A percentile compares a stretch with the other conserved stretches of the same genome.
Evolutionary conservation across 805 yeast species (phyloP).

Genomic region (Ogataea corticis): DNA sequence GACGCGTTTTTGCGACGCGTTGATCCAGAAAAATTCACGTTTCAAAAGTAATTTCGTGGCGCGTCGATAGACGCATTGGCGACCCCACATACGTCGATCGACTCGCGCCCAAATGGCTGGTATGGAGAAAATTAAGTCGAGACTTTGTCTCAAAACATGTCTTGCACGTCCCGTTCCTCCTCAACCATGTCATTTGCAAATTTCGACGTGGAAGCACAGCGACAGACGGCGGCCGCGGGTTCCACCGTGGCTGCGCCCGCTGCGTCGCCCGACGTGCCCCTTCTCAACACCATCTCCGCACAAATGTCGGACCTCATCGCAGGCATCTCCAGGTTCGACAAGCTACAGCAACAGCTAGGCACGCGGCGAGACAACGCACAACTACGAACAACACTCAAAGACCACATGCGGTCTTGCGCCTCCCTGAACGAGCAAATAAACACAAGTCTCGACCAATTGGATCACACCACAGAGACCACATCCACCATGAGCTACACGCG

Average conservation of each 20-base stretch:
- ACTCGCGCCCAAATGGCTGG: background rate
- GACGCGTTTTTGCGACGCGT: slow-evolving; percentile 12
- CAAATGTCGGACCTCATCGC: slow-evolving; percentile 34
- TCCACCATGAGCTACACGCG: slow-evolving; percentile 38
- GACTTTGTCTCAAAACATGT: background rate
- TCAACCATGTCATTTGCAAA: slow-evolving; percentile 55
- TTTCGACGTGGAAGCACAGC: slow-evolving; percentile 51
- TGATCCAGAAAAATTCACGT: background rate
- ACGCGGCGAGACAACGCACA: slow-evolving; percentile 48
- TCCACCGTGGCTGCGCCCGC: background rate
- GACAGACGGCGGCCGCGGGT: slow-evolving; percentile 1
- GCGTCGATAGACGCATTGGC: background rate
- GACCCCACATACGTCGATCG: slow-evolving; percentile 1
- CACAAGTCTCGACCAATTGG: slow-evolving; percentile 15
- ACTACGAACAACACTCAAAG: slow-evolving; percentile 36
- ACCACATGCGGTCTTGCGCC: slow-evolving; percentile 20
- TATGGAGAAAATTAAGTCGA: too few relatives aligned
- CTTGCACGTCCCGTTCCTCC: background rate
- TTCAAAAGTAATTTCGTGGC: background rate
- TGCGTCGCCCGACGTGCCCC: background rate
- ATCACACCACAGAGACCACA: slow-evolving; percentile 4
- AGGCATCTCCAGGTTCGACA: slow-evolving; percentile 50
- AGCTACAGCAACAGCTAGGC: slow-evolving; percentile 51
- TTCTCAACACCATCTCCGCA: slow-evolving; percentile 21
- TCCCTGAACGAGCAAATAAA: slow-evolving; percentile 18